Evolutionary conservation across 768 basidiomycete species (phyloP).

Genomic region (Mycena polygramma): DNA sequence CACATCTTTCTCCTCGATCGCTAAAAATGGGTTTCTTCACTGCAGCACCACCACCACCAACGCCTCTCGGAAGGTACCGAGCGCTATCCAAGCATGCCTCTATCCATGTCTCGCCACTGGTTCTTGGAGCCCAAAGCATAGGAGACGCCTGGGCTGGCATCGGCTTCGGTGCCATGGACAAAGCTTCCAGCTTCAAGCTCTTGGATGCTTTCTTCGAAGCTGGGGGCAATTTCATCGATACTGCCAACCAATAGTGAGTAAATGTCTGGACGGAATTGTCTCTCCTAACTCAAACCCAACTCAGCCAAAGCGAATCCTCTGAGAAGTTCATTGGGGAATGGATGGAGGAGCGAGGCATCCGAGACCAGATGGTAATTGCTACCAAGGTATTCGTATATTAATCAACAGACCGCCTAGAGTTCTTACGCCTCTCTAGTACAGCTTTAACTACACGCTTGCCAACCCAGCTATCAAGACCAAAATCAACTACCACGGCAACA

Average conservation of each 20-base stretch:
- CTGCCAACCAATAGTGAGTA: constrained; percentile 18
- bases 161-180: constrained; percentile 21
- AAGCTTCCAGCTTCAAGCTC: constrained; percentile 9
- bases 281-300: neutral
- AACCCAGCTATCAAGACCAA: too few relatives aligned
- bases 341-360: constrained; percentile 46
- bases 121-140: constrained; percentile 59
- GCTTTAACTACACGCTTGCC: too few relatives aligned
- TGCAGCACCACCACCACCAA: constrained; percentile 39
- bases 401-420: neutral
- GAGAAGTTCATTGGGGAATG: constrained; percentile 57
- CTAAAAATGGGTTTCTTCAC: constrained; percentile 2
- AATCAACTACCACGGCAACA: too few relatives aligned
- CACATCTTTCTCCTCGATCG: too few relatives aligned
- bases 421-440: too few relatives aligned
- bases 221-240: constrained; percentile 24
- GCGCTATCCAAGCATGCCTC: constrained; percentile 54
- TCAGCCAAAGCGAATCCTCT: constrained; percentile 55
- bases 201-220: constrained; percentile 22
- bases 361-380: constrained; percentile 51
- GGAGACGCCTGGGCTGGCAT: constrained; percentile 51
- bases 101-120: constrained; percentile 59
- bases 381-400: constrained; percentile 39
- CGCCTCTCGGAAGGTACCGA: constrained; percentile 51
- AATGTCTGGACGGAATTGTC: neutral